Base-by-base conservation (phyloP, 192 early-diverging fungal species). In the Coemansia sp. region DNA sequence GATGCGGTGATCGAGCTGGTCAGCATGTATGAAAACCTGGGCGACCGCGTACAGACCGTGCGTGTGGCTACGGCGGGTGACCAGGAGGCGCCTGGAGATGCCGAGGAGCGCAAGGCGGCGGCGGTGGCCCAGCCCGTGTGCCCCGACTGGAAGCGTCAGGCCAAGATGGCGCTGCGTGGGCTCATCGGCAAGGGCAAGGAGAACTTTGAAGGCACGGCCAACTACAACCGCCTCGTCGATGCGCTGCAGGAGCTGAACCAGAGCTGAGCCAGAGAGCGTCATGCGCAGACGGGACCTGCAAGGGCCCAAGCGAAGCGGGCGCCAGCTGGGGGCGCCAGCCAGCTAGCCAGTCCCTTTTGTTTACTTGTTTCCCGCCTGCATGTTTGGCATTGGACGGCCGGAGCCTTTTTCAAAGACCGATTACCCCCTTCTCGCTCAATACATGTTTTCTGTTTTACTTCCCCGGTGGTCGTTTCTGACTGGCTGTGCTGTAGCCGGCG, bases 111-210 rank as follows among this genome's bases (percentile, higher is more conserved):
- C 39, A 70, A 76, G 35, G 64, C 69, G 6, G 65, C 59, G 3
- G 70, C 72, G 8, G 58, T 55, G 11, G 64, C 52, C 20, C 52
- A 59, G 22, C 37, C 76, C 5, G 89, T 94, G 19, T 91, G 90
- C 53, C 80, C 82, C 20, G 94, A 97, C 63, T 97, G 94, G 93
- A 72, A 67, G 45, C 93, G 93, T 54, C 91, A 96, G 58, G 78
- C 88, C 9, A 85, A 83, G 56, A 85, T 83, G 73, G 70, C 89
- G 28, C 61, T 97, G 55, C 89, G 87, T 44, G 83, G 89, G 19
- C 70, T 97, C 48, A 83, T 95, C 52, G 87, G 89, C 27, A 84
- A 87, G 42, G 85, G 87, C 13, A 90, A 88, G 71, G 81, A 74
- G 51, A 65, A 69, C 1, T 92, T 85, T 72, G 90, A 87, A 23